Conservation (phyloP, 306 rosid genomes). For the Malus sieversii region DNA sequence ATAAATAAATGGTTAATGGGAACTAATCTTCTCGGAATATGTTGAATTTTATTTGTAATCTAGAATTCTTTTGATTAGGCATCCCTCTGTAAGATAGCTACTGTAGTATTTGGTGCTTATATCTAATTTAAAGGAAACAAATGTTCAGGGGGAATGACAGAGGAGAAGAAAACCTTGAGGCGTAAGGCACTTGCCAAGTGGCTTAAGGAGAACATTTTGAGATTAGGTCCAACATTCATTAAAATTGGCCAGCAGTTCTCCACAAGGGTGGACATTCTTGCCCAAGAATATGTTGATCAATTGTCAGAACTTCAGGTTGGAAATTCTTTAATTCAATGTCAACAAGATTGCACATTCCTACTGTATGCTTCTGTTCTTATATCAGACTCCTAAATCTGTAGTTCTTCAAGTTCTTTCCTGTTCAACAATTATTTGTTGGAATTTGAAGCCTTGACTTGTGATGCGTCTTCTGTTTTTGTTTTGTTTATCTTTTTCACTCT, state of each 20-base stretch:
- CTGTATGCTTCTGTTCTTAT: slow-evolving; percentile 1
- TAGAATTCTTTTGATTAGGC: not conserved
- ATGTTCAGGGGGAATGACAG: slow-evolving; percentile 80
- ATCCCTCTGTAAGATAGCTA: not conserved
- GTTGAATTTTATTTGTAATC: not conserved
- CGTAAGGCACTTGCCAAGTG: slow-evolving; percentile 88
- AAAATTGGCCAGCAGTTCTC: slow-evolving; percentile 99
- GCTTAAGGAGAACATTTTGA: slow-evolving; percentile 92
- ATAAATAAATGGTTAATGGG: not conserved
- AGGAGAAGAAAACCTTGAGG: slow-evolving; percentile 61
- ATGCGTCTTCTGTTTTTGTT: not conserved
- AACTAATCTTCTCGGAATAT: not conserved
- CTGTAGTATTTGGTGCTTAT: not conserved
- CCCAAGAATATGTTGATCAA: slow-evolving; percentile 95
- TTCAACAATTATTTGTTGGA: not conserved
- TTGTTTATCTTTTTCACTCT: not conserved
- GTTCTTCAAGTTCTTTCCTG: not conserved
- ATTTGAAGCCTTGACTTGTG: not conserved
- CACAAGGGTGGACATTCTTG: slow-evolving; percentile 96
- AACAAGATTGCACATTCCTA: not conserved
- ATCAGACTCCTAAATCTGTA: slow-evolving; percentile 1
- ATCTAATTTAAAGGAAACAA: not conserved
- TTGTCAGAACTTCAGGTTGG: slow-evolving; percentile 95
- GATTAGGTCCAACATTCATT: slow-evolving; percentile 97
- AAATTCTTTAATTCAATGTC: slow-evolving; percentile 1